These are phyloP conservation scores for Gymnopus androsaceus DNA, from an alignment of 1,284 basidiomycete species.

Conservation along the genomic window DNA sequence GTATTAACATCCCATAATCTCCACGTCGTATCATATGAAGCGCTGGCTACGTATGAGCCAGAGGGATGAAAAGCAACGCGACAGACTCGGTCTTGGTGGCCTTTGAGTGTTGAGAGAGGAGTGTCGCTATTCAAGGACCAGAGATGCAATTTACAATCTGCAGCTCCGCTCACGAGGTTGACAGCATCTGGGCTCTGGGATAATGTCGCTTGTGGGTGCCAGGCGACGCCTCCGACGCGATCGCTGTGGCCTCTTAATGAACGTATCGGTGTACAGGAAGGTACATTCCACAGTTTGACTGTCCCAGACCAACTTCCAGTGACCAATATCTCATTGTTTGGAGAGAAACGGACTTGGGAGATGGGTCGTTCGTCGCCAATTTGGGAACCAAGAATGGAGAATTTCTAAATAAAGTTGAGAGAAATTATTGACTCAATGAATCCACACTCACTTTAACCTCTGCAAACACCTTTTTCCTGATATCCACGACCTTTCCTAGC, in stretches of 20 bases:
- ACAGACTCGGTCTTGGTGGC: slow-evolving; percentile 90
- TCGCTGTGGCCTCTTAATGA: slow-evolving; percentile 85
- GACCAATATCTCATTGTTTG: slow-evolving; percentile 84
- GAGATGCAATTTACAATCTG: slow-evolving; percentile 82
- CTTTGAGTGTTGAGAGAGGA: slow-evolving; percentile 81
- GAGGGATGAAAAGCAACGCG: slow-evolving; percentile 96
- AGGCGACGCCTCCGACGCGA: slow-evolving; percentile 92
- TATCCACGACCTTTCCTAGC: slow-evolving; percentile 88
- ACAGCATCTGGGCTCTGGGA: slow-evolving; percentile 67
- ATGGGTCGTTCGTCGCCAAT: slow-evolving; percentile 96
- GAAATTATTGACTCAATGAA: background rate
- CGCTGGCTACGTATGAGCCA: slow-evolving; percentile 89
- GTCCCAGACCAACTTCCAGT: slow-evolving; percentile 96
- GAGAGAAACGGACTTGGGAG: slow-evolving; percentile 92
- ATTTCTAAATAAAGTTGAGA: slow-evolving; percentile 55
- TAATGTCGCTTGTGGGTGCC: slow-evolving; percentile 96
- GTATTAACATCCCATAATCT: slow-evolving; percentile 91
- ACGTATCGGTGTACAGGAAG: slow-evolving; percentile 77
- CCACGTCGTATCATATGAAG: slow-evolving; percentile 99
- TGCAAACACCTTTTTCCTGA: slow-evolving; percentile 85
- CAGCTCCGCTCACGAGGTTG: slow-evolving; percentile 91
- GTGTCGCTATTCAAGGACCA: slow-evolving; percentile 89
- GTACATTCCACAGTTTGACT: slow-evolving; percentile 94
- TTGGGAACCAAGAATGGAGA: slow-evolving; percentile 93
- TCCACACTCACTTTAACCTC: slow-evolving; percentile 79